Conservation (phyloP, 1,284 basidiomycete genomes). For the Tranzscheliella williamsii region DNA sequence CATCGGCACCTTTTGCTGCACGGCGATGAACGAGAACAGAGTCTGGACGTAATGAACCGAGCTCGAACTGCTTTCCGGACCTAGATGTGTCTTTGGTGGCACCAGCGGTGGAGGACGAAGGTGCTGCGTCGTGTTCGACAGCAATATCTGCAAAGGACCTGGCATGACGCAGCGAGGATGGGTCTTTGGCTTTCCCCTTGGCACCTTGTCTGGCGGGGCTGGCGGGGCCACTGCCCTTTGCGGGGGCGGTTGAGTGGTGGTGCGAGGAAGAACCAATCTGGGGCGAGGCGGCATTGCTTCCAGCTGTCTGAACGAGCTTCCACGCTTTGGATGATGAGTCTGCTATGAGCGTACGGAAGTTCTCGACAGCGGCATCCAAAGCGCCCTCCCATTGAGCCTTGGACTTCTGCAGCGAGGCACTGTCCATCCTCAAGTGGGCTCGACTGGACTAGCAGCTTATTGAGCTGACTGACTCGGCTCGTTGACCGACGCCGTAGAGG, state of each 20-base stretch:
- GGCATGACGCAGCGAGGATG: slow-evolving; percentile 23
- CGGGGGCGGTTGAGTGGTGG: slow-evolving; percentile 1
- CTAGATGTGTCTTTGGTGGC: neutral
- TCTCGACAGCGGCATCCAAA: slow-evolving; percentile 37
- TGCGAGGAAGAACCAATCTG: slow-evolving; percentile 10
- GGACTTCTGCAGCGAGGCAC: slow-evolving; percentile 25
- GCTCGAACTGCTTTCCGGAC: slow-evolving; percentile 6
- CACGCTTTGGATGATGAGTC: slow-evolving; percentile 40
- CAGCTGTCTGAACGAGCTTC: slow-evolving; percentile 29
- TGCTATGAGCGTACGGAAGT: slow-evolving; percentile 36
- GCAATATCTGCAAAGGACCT: slow-evolving; percentile 21
- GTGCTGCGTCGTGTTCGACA: neutral
- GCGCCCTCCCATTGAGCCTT: slow-evolving; percentile 46
- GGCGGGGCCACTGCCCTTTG: neutral
- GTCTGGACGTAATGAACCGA: slow-evolving; percentile 51
- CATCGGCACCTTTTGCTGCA: slow-evolving; percentile 68
- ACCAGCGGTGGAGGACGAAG: neutral
- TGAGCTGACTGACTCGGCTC: too few species aligned
- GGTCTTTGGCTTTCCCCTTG: slow-evolving; percentile 14
- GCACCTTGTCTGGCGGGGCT: neutral
- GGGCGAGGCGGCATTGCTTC: slow-evolving; percentile 19
- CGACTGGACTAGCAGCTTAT: too few species aligned
- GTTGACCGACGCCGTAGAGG: too few species aligned
- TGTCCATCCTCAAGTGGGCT: slow-evolving; percentile 21
- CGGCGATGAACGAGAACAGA: slow-evolving; percentile 63